Evolutionary conservation across 2,329 filamentous ascomycete species (phyloP), one percentile per base, ranked within the genome.

Genomic region (Rutstroemia sp.): DNA sequence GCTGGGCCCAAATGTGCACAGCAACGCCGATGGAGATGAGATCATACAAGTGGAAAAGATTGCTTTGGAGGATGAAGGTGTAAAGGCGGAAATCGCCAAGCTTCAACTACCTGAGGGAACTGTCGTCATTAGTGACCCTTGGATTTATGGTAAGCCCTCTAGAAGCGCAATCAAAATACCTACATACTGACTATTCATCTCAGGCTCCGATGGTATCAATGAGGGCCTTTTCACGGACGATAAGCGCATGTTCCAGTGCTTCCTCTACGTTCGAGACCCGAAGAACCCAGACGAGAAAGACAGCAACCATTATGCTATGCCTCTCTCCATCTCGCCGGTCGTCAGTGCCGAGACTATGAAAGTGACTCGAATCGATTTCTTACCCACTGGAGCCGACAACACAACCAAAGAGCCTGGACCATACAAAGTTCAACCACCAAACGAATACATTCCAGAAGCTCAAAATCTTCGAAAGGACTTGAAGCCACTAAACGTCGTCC

Each of bases 221-320:
- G 75, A 79, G 7, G 73, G 68, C 5, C 66, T 73, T 16, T 75
- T 75, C 59, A 74, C 67, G 56, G 77, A 70, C 58, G 68, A 70
- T 19, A 70, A 71, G 60, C 71, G 77, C 46, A 68, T 81, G 62
- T 84, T 78, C 66, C 83, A 87, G 66, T 83, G 80, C 69, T 87
- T 84, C 70, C 69, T 87, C 54, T 88, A 88, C 70, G 76, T 86
- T 70, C 74, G 82, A 21, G 83, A 86, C 61, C 82, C 83, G 2
- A 71, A 73, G 30, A 84, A 87, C 65, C 64, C 79, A 0, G 67
- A 72, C 6, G 80, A 86, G 63, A 69, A 72, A n/a, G 84, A 89
- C 64, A 80, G 79, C 44, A 87, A 86, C 65, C 83, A 88, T 67
- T 88, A 88, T 65, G 81, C 85, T 0, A 78, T 86, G 61, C 85